phyloP scores from a whole-genome alignment of 257 asterid genomes.

The Coffea eugenioides region DNA sequence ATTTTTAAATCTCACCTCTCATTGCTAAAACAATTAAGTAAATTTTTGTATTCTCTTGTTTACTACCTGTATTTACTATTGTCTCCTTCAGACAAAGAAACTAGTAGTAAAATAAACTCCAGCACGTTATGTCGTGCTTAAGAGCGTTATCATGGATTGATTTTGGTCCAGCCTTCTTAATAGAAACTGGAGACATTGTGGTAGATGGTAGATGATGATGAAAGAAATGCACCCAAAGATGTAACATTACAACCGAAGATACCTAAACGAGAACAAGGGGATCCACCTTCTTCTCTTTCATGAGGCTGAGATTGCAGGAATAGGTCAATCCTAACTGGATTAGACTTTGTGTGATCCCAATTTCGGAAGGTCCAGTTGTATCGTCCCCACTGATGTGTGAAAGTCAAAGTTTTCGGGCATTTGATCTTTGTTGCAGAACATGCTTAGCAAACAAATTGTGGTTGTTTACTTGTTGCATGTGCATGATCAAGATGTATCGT shows the following conservation, averaged over 20 bases:
- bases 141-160: neutral
- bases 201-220: neutral
- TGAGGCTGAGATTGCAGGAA: neutral
- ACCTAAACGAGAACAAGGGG: neutral
- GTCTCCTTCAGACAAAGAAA: neutral
- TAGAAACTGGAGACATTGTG: neutral
- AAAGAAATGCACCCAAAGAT: neutral
- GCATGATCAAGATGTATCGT: neutral
- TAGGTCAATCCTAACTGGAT: neutral
- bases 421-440: neutral
- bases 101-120: neutral
- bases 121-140: neutral
- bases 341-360: neutral
- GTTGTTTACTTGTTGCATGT: neutral
- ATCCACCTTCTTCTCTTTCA: neutral
- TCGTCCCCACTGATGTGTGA: neutral
- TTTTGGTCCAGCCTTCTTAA: neutral
- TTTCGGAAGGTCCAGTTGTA: neutral
- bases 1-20: no score
- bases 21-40: neutral
- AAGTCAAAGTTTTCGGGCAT: neutral
- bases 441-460: neutral
- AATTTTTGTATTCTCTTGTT: neutral
- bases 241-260: neutral
- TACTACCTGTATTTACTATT: neutral